A percentile compares a stretch with the other conserved stretches of the same genome.
Conservation (phyloP, 176 grass and related monocot species). For the Eragrostis nindensis region DNA sequence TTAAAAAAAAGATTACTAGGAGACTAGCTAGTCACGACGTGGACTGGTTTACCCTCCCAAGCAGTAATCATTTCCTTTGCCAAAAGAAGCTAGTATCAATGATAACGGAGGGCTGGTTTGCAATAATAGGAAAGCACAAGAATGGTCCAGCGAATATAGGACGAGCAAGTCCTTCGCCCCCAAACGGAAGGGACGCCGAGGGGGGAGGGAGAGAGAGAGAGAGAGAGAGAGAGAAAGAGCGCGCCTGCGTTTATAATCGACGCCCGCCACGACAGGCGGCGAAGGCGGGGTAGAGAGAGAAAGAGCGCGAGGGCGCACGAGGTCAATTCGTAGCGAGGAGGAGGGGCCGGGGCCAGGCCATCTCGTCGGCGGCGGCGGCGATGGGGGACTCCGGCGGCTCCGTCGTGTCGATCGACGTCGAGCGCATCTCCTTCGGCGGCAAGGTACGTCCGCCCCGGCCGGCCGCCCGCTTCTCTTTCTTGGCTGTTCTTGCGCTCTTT, state of each 20-base stretch:
- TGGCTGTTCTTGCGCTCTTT: neutral
- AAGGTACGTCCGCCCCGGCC: constrained; percentile 49
- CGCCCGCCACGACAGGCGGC: constrained; percentile 34
- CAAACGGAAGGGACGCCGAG: constrained; percentile 11
- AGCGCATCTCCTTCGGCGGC: constrained; percentile 91
- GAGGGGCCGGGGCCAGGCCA: neutral
- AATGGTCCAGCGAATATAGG: constrained; percentile 37
- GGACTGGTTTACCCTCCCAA: constrained; percentile 9
- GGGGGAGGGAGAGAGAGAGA: constrained; percentile 29
- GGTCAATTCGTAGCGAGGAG: constrained; percentile 27
- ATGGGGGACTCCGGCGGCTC: constrained; percentile 78
- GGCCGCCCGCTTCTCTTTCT: constrained; percentile 10
- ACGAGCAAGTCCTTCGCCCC: neutral
- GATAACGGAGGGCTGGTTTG: neutral
- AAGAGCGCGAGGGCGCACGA: neutral
- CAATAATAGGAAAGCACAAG: constrained; percentile 43
- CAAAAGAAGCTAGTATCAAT: constrained; percentile 16
- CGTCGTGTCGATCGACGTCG: constrained; percentile 67
- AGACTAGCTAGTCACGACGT: neutral
- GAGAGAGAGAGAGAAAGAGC: constrained; percentile 19
- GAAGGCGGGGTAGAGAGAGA: constrained; percentile 20
- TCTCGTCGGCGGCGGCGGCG: constrained; percentile 7
- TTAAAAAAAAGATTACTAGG: too few species aligned
- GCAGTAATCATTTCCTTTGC: neutral
- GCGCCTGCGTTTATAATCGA: constrained; percentile 57